Percentiles rank a stretch among this genome's conserved stretches.
phyloP scores from a whole-genome alignment of 2,329 filamentous ascomycete genomes.

The Ophiostoma sp. region DNA sequence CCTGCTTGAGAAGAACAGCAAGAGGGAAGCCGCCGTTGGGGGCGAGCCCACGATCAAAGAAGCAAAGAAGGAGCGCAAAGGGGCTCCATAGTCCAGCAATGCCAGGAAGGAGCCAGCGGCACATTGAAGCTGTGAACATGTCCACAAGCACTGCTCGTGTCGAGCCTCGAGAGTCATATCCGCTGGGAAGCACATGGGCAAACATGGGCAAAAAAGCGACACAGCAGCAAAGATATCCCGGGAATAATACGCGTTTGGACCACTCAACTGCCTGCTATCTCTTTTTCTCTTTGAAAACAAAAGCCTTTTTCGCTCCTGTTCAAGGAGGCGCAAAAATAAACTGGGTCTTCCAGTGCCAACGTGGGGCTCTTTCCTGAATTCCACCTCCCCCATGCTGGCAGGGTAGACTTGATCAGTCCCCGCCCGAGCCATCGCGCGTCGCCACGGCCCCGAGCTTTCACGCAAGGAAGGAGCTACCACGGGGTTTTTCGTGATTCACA shows the following conservation, averaged over 20 bases:
- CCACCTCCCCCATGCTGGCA: not conserved
- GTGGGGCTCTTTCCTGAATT: not conserved
- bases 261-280: not conserved
- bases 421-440: not conserved
- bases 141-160: not conserved
- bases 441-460: not conserved
- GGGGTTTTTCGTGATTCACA: not conserved
- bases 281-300: not conserved
- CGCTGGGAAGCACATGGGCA: no score
- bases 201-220: not conserved
- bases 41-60: not conserved
- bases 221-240: not conserved
- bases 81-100: not conserved
- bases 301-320: not conserved
- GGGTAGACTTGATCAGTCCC: conserved; percentile 9
- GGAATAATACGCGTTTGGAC: conserved; percentile 22
- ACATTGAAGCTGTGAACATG: not conserved
- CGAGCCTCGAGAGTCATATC: not conserved
- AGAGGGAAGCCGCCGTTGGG: not conserved
- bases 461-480: not conserved
- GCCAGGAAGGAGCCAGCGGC: not conserved
- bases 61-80: not conserved
- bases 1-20: not conserved
- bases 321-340: not conserved
- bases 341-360: not conserved